Base-by-base conservation (phyloP, 495 filamentous ascomycete species). In the Geopyxis carbonaria region DNA sequence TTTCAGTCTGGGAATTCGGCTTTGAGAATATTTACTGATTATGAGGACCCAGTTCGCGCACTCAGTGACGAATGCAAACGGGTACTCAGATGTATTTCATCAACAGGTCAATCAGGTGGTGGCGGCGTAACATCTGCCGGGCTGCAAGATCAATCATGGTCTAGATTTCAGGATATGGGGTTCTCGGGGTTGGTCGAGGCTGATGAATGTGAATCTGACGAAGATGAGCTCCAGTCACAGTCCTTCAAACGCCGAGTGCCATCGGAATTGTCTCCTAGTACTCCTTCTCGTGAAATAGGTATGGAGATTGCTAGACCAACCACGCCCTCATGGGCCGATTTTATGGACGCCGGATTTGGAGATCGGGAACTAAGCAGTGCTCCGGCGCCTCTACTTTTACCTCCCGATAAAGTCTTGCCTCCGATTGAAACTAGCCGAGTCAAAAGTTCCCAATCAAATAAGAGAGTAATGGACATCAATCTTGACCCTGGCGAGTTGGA, bases 281-380 rank as follows among this genome's bases (percentile, higher is more conserved):
- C 20, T 4, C 10, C 22, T 6, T 41, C 38, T 32, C 31, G 29
- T 10, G 16, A 25, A 5, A 19, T 23, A 5, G 25, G 42, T 10
- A 30, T 30, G 27, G 75, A 79, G 42, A 55, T 80, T 42, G 84
- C 74, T 13, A 70, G 89, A 29, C 91, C 89, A 2, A 94, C 85
- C 0, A 97, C 89, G 2, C 89, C 89, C 7, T 95, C 89, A 1
- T 94, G 86, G 86, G 85, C 86, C 6, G 89, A 97, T 54, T 97
- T 97, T 58, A 67, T 97, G 47, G 91, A 80, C 2, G 84, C 81
- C 31, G 89, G 89, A 0, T 97, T 97, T 47, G 51, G 51, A 7
- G 51, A 54, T 21, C 51, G 51, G 28, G 67, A 75, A 14, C 81
- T 91, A 43, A 58, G 63, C 21, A 64, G 59, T 32, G 39, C 60